These are phyloP conservation scores for Sporothrix pseudoabietina DNA, from an alignment of 2,329 filamentous ascomycete species.

Conservation along the genomic window DNA sequence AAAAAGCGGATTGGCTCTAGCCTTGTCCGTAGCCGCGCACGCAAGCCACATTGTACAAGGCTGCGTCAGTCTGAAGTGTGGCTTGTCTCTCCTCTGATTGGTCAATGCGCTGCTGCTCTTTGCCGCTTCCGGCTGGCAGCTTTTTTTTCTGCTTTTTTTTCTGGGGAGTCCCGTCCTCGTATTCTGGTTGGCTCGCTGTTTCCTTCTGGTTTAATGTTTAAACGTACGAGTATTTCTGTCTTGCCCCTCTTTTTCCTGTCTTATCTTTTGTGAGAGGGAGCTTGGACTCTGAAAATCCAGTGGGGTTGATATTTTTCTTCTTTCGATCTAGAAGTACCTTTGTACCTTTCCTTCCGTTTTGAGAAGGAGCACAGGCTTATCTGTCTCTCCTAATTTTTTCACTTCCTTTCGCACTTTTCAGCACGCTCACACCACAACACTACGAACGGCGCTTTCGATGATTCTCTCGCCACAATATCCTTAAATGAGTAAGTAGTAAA, in stretches of 20 bases:
- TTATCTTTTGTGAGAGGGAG: not conserved
- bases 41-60: conserved; percentile 25
- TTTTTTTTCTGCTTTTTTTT: not conserved
- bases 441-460: not conserved
- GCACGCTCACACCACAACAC: not conserved
- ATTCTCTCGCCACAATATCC: not conserved
- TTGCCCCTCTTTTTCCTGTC: conserved; percentile 20
- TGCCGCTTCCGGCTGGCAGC: conserved; percentile 9
- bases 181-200: conserved; percentile 13
- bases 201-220: not conserved
- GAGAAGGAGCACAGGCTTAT: not conserved
- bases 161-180: not conserved
- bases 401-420: not conserved
- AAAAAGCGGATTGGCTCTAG: not conserved
- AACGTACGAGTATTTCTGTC: not conserved
- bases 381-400: not conserved
- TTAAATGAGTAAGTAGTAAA: not conserved
- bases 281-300: not conserved
- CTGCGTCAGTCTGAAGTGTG: conserved; percentile 20
- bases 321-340: conserved; percentile 1
- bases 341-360: conserved; percentile 18
- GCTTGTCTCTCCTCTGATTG: not conserved
- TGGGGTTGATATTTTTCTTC: not conserved
- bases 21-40: conserved; percentile 1
- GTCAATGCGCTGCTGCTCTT: conserved; percentile 3